Evolutionary conservation across 192 early-diverging fungal genomes (phyloP).

Genomic region (Podila minutissima): DNA sequence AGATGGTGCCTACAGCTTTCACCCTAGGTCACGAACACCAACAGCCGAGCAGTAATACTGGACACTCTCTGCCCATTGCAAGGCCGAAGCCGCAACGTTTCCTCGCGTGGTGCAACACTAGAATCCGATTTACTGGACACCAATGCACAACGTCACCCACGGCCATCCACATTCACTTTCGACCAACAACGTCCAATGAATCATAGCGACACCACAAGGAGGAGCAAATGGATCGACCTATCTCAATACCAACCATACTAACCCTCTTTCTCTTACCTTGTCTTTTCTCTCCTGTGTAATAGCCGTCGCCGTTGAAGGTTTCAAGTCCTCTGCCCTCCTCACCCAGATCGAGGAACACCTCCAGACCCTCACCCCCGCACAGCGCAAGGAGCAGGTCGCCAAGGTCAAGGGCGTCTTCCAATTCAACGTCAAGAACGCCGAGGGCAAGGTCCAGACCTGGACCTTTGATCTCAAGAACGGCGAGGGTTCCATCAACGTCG

Average conservation of each 20-base stretch:
- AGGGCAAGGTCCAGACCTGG: conserved; percentile 79
- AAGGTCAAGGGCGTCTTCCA: conserved; percentile 89
- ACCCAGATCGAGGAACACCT: conserved; percentile 69
- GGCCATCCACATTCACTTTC: too few relatives aligned
- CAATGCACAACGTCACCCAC: too few relatives aligned
- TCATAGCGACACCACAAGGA: too few relatives aligned
- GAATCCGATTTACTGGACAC: too few relatives aligned
- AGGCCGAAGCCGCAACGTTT: too few relatives aligned
- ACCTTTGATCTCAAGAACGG: conserved; percentile 80
- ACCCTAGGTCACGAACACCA: too few relatives aligned
- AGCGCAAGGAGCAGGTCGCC: conserved; percentile 68
- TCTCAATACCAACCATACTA: background rate
- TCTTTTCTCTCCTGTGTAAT: background rate
- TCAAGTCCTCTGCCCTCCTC: conserved; percentile 82
- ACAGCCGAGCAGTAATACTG: too few relatives aligned
- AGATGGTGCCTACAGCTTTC: too few relatives aligned
- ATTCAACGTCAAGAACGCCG: conserved; percentile 83
- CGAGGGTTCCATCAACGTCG: conserved; percentile 54
- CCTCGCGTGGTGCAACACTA: too few relatives aligned
- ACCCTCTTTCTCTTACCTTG: background rate
- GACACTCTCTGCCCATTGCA: too few relatives aligned
- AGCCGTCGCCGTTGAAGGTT: conserved; percentile 60
- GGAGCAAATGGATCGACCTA: too few relatives aligned
- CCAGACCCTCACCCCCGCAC: conserved; percentile 66
- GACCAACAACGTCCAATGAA: too few relatives aligned